Base-by-base conservation (phyloP, 2,329 filamentous ascomycete species). In the Verticillium nonalfalfae region DNA sequence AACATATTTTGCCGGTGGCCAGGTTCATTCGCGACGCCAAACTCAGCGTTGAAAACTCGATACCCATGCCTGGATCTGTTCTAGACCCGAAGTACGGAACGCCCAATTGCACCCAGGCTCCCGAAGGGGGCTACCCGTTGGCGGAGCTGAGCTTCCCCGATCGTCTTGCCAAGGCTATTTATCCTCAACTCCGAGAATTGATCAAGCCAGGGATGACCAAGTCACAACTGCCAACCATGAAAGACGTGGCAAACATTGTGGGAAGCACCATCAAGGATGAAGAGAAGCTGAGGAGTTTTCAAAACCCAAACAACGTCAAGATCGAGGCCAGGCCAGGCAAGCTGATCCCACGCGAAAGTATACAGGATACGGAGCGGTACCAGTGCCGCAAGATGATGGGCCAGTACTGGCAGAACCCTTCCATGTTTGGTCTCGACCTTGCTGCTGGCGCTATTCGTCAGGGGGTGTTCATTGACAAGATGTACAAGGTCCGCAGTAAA, bases 61-160 rank as follows among this genome's bases (percentile, higher is more conserved):
- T 75, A 1, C 85, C 89, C 0, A 85, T 93, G 78, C 86, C 88
- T 0, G 89, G 90, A 1, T 92, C 89, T 0, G 71, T 91, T 4
- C 77, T 91, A 7, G 77, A 84, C 9, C 70, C 80, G 0, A 71
- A 74, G 1, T 78, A 68, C 0, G 90, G 89, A 0, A 72, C 76
- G 15, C 83, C 86, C 0, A 70, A 76, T 35, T 58, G 65, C 1
- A 66, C 76, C 2, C 69, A 67, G 1, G 36, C 63, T 18, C 45
- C 45, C n/a, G 10, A 10, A 7, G 45, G 3, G 11, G 45, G n/a
- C 4, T 52, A 67, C 65, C 11, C 67, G 67, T 56, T 62, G 70
- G 7, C 76, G 78, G 59, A 60, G 2, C 34, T 57, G 11, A 78
- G 78, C 0, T 87, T 89, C 64, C 85, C 85, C 0, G 89, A 88